Conservation (phyloP, 768 basidiomycete genomes). For the Xerocomellus dryophilus region DNA sequence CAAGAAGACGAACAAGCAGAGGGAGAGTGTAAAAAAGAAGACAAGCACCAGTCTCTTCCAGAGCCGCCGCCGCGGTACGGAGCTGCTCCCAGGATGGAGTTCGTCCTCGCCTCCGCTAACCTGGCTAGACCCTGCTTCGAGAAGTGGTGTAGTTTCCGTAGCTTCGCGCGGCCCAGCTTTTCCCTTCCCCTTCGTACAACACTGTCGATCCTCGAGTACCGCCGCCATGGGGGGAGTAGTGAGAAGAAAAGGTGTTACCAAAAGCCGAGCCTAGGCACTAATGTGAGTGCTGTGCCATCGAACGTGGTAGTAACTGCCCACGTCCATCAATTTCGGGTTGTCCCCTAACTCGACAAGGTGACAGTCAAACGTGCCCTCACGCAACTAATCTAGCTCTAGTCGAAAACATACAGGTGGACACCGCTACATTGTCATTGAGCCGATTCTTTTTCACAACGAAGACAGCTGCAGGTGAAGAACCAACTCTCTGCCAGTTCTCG, state of each 20-base stretch:
- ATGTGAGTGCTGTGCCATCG: constrained; percentile 1
- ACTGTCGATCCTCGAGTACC: constrained; percentile 13
- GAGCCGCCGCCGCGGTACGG: constrained; percentile 27
- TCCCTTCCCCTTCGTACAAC: constrained; percentile 25
- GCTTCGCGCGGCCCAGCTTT: constrained; percentile 22
- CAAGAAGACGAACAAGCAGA: constrained; percentile 46
- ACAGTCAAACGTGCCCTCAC: neutral
- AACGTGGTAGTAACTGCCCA: constrained; percentile 17
- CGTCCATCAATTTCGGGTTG: constrained; percentile 2
- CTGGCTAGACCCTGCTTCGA: constrained; percentile 24
- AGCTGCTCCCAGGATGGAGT: constrained; percentile 20
- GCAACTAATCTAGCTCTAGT: neutral
- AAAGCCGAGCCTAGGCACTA: neutral
- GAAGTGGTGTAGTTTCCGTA: constrained; percentile 32
- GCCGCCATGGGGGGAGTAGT: constrained; percentile 23
- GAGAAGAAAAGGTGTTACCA: neutral
- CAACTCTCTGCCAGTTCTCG: constrained; percentile 46
- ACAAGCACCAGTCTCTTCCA: constrained; percentile 40
- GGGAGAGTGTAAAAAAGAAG: constrained; percentile 54
- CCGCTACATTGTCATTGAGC: neutral
- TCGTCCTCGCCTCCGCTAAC: constrained; percentile 20
- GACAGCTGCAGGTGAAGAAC: constrained; percentile 56
- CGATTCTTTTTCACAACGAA: constrained; percentile 38
- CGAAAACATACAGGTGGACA: neutral
- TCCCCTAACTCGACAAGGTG: neutral